phyloP scores from a whole-genome alignment of 768 basidiomycete genomes.

The Crassisporium funariophilum region DNA sequence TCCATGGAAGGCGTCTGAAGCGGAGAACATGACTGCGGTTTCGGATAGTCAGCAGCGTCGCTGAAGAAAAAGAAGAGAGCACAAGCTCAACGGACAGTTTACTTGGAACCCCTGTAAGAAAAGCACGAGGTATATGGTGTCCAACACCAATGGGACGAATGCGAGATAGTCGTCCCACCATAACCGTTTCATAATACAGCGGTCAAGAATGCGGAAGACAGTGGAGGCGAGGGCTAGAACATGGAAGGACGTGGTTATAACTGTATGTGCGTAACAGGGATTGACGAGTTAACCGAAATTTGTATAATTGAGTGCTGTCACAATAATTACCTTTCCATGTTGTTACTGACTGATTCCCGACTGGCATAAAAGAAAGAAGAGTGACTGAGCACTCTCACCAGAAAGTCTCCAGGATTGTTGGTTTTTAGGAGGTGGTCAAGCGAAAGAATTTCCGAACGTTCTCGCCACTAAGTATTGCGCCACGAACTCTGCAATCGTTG shows the following conservation, averaged over 20 bases:
- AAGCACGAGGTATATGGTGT: background rate
- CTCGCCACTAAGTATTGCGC: too few relatives aligned
- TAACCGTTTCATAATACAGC: background rate
- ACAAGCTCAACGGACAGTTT: background rate
- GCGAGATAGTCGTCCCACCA: slow-evolving; percentile 8
- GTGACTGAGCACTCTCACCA: too few relatives aligned
- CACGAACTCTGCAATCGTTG: too few relatives aligned
- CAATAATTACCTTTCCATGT: background rate
- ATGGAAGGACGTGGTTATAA: background rate
- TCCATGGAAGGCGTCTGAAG: too few relatives aligned
- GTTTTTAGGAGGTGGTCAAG: too few relatives aligned
- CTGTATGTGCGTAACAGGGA: background rate
- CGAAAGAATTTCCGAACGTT: too few relatives aligned
- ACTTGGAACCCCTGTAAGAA: background rate
- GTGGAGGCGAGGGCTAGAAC: slow-evolving; percentile 1
- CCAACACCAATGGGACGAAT: background rate
- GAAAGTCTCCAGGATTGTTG: too few relatives aligned
- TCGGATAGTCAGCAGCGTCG: too few relatives aligned
- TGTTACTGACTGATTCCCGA: background rate
- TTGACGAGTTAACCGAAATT: background rate
- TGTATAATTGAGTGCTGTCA: background rate
- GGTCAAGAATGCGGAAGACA: background rate
- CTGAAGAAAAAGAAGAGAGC: background rate
- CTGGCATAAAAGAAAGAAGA: background rate
- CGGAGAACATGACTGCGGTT: too few relatives aligned